These are phyloP conservation scores for Echinosophora koreensis DNA, from an alignment of 306 rosid genomes.

Conservation along the genomic window DNA sequence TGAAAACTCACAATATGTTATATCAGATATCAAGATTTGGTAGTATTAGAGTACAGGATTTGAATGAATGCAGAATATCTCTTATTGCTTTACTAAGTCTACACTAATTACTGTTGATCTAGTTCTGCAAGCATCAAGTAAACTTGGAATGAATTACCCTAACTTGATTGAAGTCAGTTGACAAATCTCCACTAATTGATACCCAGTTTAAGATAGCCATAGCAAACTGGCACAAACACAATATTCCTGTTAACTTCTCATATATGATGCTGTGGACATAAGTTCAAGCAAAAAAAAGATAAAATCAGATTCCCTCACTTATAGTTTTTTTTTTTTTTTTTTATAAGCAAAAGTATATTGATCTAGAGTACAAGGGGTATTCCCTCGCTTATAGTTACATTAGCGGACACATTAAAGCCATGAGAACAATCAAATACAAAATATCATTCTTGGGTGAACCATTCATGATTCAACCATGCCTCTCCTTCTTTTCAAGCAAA, in stretches of 20 bases:
- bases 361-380: not conserved
- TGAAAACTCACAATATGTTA: not conserved
- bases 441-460: not conserved
- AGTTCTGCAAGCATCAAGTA: not conserved
- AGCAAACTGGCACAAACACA: slow-evolving; percentile 14
- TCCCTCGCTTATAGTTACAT: slow-evolving; percentile 24
- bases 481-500: slow-evolving; percentile 67
- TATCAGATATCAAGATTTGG: not conserved
- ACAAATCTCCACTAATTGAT: not conserved
- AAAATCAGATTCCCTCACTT: slow-evolving; percentile 1
- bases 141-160: not conserved
- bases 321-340: too few relatives aligned
- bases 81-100: slow-evolving; percentile 11
- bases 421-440: slow-evolving; percentile 18
- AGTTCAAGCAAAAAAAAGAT: slow-evolving; percentile 20
- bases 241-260: not conserved
- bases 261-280: not conserved
- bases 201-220: slow-evolving; percentile 2
- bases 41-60: not conserved
- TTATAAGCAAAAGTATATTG: too few relatives aligned
- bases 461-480: slow-evolving; percentile 49
- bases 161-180: not conserved
- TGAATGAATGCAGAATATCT: slow-evolving; percentile 12
- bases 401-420: not conserved
- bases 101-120: not conserved